Percentiles rank a stretch among this genome's conserved stretches.
Conservation (phyloP, 2,329 filamentous ascomycete genomes). For the Claviceps arundinis region DNA sequence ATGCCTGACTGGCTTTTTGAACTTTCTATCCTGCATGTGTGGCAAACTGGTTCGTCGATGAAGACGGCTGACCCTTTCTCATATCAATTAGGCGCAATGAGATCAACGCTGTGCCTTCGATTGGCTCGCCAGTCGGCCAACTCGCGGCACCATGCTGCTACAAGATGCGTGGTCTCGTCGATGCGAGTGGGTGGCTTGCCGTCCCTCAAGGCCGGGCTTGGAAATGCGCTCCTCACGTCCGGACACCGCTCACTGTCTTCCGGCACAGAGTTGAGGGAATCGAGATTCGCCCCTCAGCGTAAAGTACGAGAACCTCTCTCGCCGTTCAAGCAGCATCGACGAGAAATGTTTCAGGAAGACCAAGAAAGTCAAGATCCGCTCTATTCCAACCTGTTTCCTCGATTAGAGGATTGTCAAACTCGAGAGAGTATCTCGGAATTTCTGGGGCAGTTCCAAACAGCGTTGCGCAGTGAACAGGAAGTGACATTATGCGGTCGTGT, state of each 20-base stretch:
- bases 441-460: conserved; percentile 12
- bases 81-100: conserved; percentile 21
- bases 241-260: conserved; percentile 11
- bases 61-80: conserved; percentile 4
- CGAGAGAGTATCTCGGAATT: neutral
- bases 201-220: neutral
- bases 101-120: conserved; percentile 22
- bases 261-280: conserved; percentile 3
- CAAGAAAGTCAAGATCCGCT: conserved; percentile 21
- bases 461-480: conserved; percentile 15
- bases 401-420: conserved; percentile 14
- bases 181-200: conserved; percentile 1
- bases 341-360: conserved; percentile 19
- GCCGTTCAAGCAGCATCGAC: conserved; percentile 24
- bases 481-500: conserved; percentile 49
- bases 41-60: neutral
- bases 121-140: conserved; percentile 18
- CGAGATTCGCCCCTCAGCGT: conserved; percentile 9
- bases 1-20: conserved; percentile 18
- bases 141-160: conserved; percentile 2
- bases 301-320: conserved; percentile 15
- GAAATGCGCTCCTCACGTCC: neutral
- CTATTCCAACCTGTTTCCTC: conserved; percentile 23
- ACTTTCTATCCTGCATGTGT: conserved; percentile 1
- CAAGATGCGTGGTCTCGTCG: neutral